Base-by-base conservation (phyloP, 1,284 basidiomycete species). In the Puccinia coronata region DNA sequence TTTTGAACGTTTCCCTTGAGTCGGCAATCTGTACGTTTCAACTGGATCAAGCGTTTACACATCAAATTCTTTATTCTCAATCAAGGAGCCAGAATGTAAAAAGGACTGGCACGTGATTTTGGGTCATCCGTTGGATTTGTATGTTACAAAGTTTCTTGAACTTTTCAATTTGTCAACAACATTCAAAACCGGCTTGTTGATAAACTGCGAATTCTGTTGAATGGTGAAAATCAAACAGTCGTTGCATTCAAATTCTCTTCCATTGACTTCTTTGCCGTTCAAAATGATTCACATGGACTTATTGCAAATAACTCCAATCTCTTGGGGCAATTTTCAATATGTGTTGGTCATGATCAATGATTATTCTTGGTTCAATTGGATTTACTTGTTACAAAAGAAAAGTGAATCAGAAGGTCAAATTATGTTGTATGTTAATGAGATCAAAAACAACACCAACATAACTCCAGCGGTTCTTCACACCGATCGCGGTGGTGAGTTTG, bases 51-150 rank as follows among this genome's bases (percentile, higher is more conserved):
- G 16, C 1, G 20, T 18, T 39, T 4, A 39, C 31, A 39, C 2
- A 8, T 4, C 34, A 9, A 9, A 39, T 20, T 41, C 39, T 14
- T 16, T 39, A 28, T 41, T 65, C 9, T 39, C 31, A 8, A 20
- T 41, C 6, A 41, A 20, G 6, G 9, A 39, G 9, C 5, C n/a
- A 39, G 9, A 36, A 57, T 57, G 11, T 23, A 57, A 57, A 8
- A 57, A 57, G 8, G 55, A 57, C 14, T 65, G 61, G 61, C 61
- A 65, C 16, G n/a, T n/a, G n/a, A n/a, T n/a, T n/a, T n/a, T n/a
- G n/a, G n/a, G n/a, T n/a, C n/a, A n/a, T n/a, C n/a, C n/a, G 39
- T 65, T 34, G 2, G 61, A 65, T 39, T 5, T 39, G 11, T 65
- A 65, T 28, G 12, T 65, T 2, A 65, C 36, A 18, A 65, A 65